phyloP scores from a whole-genome alignment of 495 filamentous ascomycete species.

The Pyrenopolyporus hunteri region DNA sequence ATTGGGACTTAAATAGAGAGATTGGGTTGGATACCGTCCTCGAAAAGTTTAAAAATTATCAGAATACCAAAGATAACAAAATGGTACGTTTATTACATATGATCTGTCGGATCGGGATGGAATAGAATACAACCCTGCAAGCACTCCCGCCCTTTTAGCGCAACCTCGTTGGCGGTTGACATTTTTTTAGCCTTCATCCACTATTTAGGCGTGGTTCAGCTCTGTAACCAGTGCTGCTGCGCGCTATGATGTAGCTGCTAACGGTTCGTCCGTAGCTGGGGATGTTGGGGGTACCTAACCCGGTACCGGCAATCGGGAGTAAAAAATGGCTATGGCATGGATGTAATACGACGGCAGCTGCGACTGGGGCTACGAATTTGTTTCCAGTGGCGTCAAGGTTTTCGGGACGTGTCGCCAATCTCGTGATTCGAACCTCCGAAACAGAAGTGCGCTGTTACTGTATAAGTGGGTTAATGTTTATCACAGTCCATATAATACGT shows the following conservation, averaged over 20 bases:
- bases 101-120: slow-evolving; percentile 23
- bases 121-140: slow-evolving; percentile 30
- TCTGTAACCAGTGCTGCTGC: too few relatives aligned
- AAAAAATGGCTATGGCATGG: slow-evolving; percentile 3
- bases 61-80: background rate
- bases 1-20: background rate
- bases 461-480: too few relatives aligned
- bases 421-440: too few relatives aligned
- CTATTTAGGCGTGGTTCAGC: background rate
- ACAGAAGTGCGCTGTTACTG: too few relatives aligned
- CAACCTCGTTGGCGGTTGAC: background rate
- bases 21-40: too few relatives aligned
- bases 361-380: background rate
- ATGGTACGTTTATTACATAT: slow-evolving; percentile 34
- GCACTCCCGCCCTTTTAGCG: slow-evolving; percentile 20
- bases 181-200: slow-evolving; percentile 4
- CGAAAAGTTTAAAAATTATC: slow-evolving; percentile 25
- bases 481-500: too few relatives aligned
- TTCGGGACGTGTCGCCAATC: too few relatives aligned
- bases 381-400: slow-evolving; percentile 7
- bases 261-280: background rate
- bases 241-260: slow-evolving; percentile 3
- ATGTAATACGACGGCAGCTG: slow-evolving; percentile 15
- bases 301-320: slow-evolving; percentile 23
- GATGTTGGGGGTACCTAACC: slow-evolving; percentile 13